Percentiles rank a stretch among this genome's conserved stretches.
phyloP scores from a whole-genome alignment of 106 monocot species.

The Dioscorea dumetorum region DNA sequence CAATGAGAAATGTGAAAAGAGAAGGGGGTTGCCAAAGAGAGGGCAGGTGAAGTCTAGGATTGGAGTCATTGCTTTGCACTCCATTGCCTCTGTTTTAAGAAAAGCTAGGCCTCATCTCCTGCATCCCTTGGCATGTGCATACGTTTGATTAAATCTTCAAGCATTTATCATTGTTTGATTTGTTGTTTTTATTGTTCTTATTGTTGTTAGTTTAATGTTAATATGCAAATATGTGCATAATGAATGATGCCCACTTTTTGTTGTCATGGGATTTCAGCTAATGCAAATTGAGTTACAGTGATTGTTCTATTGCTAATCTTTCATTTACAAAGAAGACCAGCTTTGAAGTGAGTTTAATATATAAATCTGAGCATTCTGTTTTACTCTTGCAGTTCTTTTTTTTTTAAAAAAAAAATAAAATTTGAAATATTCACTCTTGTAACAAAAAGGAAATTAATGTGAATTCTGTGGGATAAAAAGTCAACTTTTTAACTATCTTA shows the following conservation, averaged over 20 bases:
- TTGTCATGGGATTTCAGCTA: not conserved
- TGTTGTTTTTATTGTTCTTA: not conserved
- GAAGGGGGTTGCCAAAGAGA: constrained; percentile 19
- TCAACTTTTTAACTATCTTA: too few species aligned
- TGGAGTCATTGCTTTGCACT: constrained; percentile 10
- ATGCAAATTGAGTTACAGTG: not conserved
- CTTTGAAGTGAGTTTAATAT: too few species aligned
- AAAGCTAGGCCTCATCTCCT: constrained; percentile 7
- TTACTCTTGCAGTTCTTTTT: too few species aligned
- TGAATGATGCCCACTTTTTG: too few species aligned
- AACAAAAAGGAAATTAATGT: too few species aligned
- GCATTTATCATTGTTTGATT: not conserved
- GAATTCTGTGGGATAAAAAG: too few species aligned
- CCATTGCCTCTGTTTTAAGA: constrained; percentile 13
- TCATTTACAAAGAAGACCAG: too few species aligned
- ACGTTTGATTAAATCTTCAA: not conserved
- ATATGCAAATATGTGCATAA: too few species aligned
- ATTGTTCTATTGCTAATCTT: too few species aligned
- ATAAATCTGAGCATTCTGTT: too few species aligned
- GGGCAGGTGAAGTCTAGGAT: constrained; percentile 29
- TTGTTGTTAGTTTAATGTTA: not conserved
- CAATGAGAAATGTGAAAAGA: not conserved
- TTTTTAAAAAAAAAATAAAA: too few species aligned
- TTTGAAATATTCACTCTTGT: too few species aligned
- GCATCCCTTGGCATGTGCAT: constrained; percentile 4